Percentiles rank a stretch among this genome's conserved stretches.
Conservation (phyloP, 2,329 filamentous ascomycete species). For the Clonostachys rosea region DNA sequence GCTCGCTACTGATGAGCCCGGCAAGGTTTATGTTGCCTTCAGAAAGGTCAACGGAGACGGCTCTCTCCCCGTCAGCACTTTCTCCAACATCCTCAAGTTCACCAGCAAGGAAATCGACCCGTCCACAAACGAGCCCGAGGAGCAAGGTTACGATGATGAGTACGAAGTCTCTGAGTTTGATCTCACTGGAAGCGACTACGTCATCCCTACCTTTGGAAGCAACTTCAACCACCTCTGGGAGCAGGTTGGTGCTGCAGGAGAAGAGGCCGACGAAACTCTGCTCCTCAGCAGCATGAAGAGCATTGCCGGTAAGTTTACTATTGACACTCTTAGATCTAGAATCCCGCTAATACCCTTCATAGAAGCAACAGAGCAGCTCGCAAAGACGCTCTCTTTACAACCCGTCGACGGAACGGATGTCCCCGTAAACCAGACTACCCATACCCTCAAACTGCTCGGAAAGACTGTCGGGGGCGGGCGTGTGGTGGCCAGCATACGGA, state of each 20-base stretch:
- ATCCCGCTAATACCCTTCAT: conserved; percentile 16
- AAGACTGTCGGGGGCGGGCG: conserved; percentile 90
- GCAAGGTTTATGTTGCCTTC: conserved; percentile 93
- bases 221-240: conserved; percentile 97
- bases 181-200: conserved; percentile 86
- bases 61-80: conserved; percentile 73
- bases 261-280: conserved; percentile 87
- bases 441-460: conserved; percentile 92
- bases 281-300: conserved; percentile 85
- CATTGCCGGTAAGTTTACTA: conserved; percentile 72
- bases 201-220: conserved; percentile 87
- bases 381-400: conserved; percentile 83
- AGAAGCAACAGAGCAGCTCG: conserved; percentile 91
- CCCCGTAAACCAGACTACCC: conserved; percentile 80
- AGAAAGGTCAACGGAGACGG: conserved; percentile 73
- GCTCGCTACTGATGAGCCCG: conserved; percentile 78
- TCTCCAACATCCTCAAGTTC: conserved; percentile 93
- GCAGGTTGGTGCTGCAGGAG: conserved; percentile 81
- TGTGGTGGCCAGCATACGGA: conserved; percentile 81
- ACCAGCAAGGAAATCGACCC: conserved; percentile 98
- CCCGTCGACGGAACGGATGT: conserved; percentile 93
- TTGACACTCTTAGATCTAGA: background rate
- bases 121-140: conserved; percentile 86
- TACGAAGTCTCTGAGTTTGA: conserved; percentile 96
- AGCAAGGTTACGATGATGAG: conserved; percentile 91